Evolutionary conservation across 1,284 basidiomycete species (phyloP), one percentile per base, ranked within the genome.

Genomic region (Xerocomus minutiporus): DNA sequence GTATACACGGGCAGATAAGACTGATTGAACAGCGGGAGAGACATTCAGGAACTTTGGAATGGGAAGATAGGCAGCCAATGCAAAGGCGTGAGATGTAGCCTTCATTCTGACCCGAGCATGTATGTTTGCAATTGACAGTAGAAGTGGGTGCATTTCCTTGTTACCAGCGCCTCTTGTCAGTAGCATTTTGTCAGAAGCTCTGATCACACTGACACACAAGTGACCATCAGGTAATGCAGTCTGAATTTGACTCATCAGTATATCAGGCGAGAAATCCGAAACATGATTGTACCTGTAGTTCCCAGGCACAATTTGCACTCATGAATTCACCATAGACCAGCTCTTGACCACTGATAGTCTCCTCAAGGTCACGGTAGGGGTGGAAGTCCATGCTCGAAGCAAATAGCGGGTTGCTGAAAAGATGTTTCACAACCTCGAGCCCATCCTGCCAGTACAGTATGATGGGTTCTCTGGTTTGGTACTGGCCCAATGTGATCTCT

Each of bases 91-190:
- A 0, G 52, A 54, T 2, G 48, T 54, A 0, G 50, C 57, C 5
- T 57, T 59, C 52, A 61, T 61, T 0, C 3, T 17, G 0, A 59
- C 28, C 8, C 11, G 4, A 4, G 53, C 49, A 45, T 61, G 54
- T 0, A 60, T 61, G 5, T 60, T 60, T 4, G 57, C 40, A 1
- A 61, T 5, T 0, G 38, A 61, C 1, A 61, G 40, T 0, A 60
- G 23, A 0, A 61, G 4, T 0, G 15, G 60, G 20, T 61, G 53
- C 57, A 60, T 60, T 4, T 60, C 54, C 9, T 59, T 57, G 6
- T 59, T 28, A 0, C 51, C 35, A 0, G 45, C 12, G 0, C 28
- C 25, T 0, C 11, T 35, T 0, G 12, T 57, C 26, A 60, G 20
- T 0, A 47, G 59, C 0, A 45, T 61, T 7, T 60, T 61, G 23